Percentiles rank a stretch among this genome's conserved stretches.
Conservation (phyloP, 2,329 filamentous ascomycete genomes). For the Chaetoscypha palmicola region DNA sequence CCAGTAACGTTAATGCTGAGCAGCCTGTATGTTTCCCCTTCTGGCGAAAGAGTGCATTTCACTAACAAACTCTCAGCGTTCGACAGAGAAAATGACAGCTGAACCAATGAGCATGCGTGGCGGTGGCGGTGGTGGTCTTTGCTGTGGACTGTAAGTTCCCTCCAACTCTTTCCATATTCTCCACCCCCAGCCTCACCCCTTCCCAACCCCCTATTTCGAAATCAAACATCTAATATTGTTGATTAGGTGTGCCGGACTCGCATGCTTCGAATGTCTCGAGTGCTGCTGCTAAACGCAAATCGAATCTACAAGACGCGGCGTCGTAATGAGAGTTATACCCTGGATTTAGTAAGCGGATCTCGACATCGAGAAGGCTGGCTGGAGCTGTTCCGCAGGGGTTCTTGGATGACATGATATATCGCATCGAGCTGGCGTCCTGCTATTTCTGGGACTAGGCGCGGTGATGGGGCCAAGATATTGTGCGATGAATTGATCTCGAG, state of each 20-base stretch:
- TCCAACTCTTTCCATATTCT: not conserved
- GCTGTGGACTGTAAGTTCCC: constrained; percentile 26
- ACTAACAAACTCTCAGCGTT: constrained; percentile 25
- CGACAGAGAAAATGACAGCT: constrained; percentile 26
- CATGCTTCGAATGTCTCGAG: constrained; percentile 28
- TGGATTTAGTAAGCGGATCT: not conserved
- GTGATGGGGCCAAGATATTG: too few species aligned
- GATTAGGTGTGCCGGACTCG: constrained; percentile 25
- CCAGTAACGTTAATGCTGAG: constrained; percentile 14
- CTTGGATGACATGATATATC: not conserved
- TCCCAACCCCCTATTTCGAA: not conserved
- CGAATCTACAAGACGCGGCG: not conserved
- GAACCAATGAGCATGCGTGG: constrained; percentile 26
- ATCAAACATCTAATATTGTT: not conserved
- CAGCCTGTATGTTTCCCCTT: constrained; percentile 25
- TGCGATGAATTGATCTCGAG: too few species aligned
- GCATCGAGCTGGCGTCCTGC: too few species aligned
- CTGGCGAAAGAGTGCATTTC: constrained; percentile 33
- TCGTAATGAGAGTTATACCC: not conserved
- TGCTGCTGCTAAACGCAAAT: constrained; percentile 26
- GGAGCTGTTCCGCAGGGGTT: not conserved
- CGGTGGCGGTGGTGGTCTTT: constrained; percentile 21
- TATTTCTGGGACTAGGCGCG: too few species aligned
- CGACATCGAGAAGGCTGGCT: not conserved
- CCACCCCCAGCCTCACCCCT: too few species aligned